These are phyloP conservation scores for Oemleria cerasiformis DNA, from an alignment of 306 rosid species.

Conservation along the genomic window DNA sequence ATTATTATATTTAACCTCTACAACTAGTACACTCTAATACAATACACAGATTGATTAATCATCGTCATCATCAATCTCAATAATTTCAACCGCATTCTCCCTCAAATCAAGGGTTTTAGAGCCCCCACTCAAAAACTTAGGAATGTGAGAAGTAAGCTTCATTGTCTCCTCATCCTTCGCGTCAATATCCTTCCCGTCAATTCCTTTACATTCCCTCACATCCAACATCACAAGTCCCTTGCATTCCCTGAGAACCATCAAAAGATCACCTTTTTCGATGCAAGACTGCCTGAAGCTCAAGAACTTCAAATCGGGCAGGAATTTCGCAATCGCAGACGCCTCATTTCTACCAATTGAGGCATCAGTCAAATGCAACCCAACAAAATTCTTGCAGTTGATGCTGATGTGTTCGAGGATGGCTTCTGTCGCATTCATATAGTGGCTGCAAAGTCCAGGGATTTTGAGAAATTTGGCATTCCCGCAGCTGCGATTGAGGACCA, in stretches of 20 bases:
- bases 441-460: not conserved
- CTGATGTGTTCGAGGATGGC: not conserved
- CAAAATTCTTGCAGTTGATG: not conserved
- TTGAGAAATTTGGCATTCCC: slow-evolving; percentile 1
- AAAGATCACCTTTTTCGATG: not conserved
- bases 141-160: not conserved
- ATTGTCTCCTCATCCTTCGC: not conserved
- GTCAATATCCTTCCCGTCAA: not conserved
- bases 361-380: not conserved
- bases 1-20: too few species aligned
- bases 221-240: not conserved
- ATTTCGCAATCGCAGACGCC: not conserved
- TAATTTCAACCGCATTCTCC: too few species aligned
- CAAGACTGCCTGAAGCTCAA: not conserved
- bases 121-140: not conserved
- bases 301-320: not conserved
- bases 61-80: too few species aligned
- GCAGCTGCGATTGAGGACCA: not conserved
- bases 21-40: too few species aligned
- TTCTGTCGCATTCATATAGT: not conserved
- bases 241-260: not conserved
- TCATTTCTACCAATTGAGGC: not conserved
- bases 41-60: too few species aligned
- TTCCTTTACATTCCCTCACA: not conserved
- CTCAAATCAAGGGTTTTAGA: not conserved